Conservation (phyloP, 1,139 yeast species). For the Zygosaccharomyces pseudobailii region DNA sequence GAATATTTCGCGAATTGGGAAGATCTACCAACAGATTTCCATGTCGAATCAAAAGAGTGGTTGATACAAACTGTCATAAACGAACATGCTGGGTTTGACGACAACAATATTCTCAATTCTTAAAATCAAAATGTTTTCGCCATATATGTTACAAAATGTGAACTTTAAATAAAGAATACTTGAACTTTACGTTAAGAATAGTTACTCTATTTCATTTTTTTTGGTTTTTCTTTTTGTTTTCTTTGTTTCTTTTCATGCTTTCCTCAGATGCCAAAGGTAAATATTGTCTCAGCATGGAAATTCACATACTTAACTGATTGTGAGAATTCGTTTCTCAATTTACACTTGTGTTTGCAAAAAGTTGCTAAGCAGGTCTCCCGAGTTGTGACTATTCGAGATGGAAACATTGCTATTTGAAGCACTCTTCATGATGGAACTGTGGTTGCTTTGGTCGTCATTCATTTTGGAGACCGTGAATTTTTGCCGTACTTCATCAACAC, state of each 20-base stretch:
- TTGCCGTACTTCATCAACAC: conserved; percentile 12
- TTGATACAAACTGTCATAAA: conserved; percentile 67
- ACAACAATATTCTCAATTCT: neutral
- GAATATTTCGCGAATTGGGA: neutral
- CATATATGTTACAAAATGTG: neutral
- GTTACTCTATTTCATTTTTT: neutral
- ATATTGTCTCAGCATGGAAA: too few species aligned
- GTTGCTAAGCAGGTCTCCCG: conserved; percentile 3
- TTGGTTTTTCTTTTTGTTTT: too few species aligned
- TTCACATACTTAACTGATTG: too few species aligned
- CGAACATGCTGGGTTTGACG: conserved; percentile 22
- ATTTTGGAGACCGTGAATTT: neutral
- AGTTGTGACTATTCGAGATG: conserved; percentile 1
- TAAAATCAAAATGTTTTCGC: neutral
- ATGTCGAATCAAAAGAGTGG: conserved; percentile 58
- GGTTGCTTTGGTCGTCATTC: neutral
- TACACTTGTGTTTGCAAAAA: conserved; percentile 8
- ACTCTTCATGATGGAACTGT: neutral
- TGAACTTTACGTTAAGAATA: neutral
- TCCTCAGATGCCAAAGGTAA: too few species aligned
- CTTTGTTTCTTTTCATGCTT: too few species aligned
- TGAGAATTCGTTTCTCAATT: neutral
- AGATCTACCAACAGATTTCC: conserved; percentile 5
- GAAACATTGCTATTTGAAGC: neutral
- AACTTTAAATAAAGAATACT: neutral